Percentiles rank a stretch among this genome's conserved stretches.
These are phyloP conservation scores for Botryotinia narcissicola DNA, from an alignment of 2,329 filamentous ascomycete genomes.

Conservation along the genomic window DNA sequence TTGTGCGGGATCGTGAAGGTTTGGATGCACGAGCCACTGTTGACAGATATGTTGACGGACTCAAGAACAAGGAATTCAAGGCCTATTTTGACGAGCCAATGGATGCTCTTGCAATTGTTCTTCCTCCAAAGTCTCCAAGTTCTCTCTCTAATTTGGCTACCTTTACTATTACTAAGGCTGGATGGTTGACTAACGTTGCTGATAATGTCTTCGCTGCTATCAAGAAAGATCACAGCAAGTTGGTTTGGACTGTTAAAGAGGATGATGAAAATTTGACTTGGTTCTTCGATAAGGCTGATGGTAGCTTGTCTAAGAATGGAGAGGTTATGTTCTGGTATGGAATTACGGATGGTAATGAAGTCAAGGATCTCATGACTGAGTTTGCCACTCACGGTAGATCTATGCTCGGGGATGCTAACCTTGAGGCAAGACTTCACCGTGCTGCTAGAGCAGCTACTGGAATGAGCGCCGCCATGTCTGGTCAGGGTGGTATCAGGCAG, in stretches of 20 bases:
- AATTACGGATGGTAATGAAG: constrained; percentile 75
- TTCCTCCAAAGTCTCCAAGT: constrained; percentile 66
- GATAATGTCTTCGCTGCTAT: constrained; percentile 94
- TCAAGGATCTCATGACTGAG: constrained; percentile 78
- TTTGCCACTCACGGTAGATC: constrained; percentile 79
- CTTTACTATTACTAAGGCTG: constrained; percentile 88
- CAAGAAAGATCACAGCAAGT: constrained; percentile 87
- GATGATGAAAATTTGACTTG: constrained; percentile 96
- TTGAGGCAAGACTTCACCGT: constrained; percentile 79
- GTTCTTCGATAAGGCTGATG: constrained; percentile 97
- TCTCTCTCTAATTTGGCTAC: constrained; percentile 81
- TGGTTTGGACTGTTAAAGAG: constrained; percentile 95
- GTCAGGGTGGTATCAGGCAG: constrained; percentile 49
- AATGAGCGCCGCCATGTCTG: constrained; percentile 47
- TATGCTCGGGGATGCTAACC: constrained; percentile 86
- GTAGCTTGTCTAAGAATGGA: constrained; percentile 79
- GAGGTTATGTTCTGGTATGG: constrained; percentile 93
- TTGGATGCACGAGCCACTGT: constrained; percentile 80
- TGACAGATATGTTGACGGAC: constrained; percentile 78
- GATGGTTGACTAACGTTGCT: constrained; percentile 90
- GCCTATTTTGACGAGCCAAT: constrained; percentile 93
- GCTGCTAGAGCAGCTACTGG: constrained; percentile 69
- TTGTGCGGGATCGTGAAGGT: constrained; percentile 78
- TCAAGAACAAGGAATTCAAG: constrained; percentile 77
- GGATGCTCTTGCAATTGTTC: constrained; percentile 86